phyloP scores from a whole-genome alignment of 2,329 filamentous ascomycete species.

The Colletotrichum musae region DNA sequence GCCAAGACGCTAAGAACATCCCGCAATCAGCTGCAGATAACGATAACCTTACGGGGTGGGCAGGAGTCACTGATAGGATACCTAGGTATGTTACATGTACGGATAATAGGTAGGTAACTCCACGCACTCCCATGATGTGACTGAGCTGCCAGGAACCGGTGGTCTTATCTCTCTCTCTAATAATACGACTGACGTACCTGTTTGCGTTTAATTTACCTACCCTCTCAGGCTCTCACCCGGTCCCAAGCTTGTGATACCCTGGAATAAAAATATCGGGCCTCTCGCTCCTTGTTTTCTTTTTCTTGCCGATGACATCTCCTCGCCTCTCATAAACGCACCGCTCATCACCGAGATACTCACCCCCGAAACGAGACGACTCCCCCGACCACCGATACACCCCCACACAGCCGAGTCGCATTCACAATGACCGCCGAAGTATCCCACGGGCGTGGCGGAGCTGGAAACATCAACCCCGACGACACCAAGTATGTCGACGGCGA shows the following conservation, averaged over 20 bases:
- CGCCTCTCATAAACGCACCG: background rate
- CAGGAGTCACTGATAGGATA: constrained; percentile 19
- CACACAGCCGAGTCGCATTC: background rate
- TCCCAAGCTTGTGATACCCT: constrained; percentile 13
- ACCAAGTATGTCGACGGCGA: constrained; percentile 75
- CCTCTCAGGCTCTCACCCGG: background rate
- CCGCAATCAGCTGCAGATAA: constrained; percentile 34
- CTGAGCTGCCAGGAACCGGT: constrained; percentile 32
- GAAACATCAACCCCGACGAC: constrained; percentile 72
- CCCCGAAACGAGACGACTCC: background rate
- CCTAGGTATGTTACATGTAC: too few relatives aligned
- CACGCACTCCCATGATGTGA: constrained; percentile 35
- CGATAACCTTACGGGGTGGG: constrained; percentile 22
- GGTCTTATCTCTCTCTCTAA: constrained; percentile 36
- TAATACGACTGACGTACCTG: constrained; percentile 37
- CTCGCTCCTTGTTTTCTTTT: background rate
- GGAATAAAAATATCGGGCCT: constrained; percentile 20
- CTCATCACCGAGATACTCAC: background rate
- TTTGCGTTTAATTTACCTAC: constrained; percentile 3
- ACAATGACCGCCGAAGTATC: constrained; percentile 65
- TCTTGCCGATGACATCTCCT: background rate
- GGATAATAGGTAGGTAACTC: constrained; percentile 21
- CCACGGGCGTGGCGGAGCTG: constrained; percentile 73
- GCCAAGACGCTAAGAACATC: constrained; percentile 33
- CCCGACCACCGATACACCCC: background rate